Evolutionary conservation across 371 early-diverging fungal species (phyloP), one percentile per base, ranked within the genome.

Genomic region (Mortierella sp.): DNA sequence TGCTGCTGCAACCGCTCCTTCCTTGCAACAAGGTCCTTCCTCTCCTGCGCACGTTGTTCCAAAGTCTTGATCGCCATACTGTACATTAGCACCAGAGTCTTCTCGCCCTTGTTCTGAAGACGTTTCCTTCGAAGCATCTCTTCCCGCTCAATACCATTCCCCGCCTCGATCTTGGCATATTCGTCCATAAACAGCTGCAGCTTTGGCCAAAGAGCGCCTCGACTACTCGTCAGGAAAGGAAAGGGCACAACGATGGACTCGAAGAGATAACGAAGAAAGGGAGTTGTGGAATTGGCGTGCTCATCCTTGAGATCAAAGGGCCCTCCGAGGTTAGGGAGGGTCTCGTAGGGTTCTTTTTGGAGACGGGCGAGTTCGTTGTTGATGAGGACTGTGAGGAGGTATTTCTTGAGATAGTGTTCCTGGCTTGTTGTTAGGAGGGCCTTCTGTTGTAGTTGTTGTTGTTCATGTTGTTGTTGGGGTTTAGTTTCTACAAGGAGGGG

Each of bases 401-500:
- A 82, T 34, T 86, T 86, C 67, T 86, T 86, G 69, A 86, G 80
- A 26, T 86, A 86, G 73, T 86, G 86, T 24, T 86, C 80, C 50
- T 86, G 86, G 61, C 82, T 79, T 0, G 57, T 44, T 0, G 77
- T 86, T 55, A 86, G 55, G 9, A 82, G 34, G 48, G 9, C 5
- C 70, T n/a, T 46, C 46, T 72, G 57, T 71, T 59, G 53, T 37
- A 4, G 50, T 50, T 50, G 50, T 2, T 50, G 16, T 50, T 40
- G 43, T 40, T 40, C 43, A 40, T 4, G 43, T 40, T 40, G 43
- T 6, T 40, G 43, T 40, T 2, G 43, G 43, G 43, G 43, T 40
- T 40, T 2, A 5, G 54, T 54, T 28, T 57, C 57, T 57, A 28
- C 26, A 26, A 2, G 19, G 6, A 19, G 51, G 19, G 21, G 3